Evolutionary conservation across 257 asterid species (phyloP), one percentile per base, ranked within the genome.

Genomic region (Ballota nigra): DNA sequence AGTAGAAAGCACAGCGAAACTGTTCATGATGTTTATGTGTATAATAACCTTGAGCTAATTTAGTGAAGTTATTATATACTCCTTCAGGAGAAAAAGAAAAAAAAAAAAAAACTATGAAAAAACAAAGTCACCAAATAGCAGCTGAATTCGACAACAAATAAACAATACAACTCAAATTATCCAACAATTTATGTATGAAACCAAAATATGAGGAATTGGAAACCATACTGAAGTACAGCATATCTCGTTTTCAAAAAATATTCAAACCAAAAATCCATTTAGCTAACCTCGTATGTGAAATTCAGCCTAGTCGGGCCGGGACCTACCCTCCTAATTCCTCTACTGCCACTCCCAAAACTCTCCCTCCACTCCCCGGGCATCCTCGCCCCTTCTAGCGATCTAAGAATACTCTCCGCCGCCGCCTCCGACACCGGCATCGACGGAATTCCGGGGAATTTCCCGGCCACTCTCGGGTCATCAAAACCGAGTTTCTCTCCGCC

Each of bases 341-440:
- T 41, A 57, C 24, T 74, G 2, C 78, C 78, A 71, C 61, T 79
- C 73, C 53, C 68, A 3, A 80, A 77, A 67, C 68, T 76, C 66
- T 70, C 81, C 71, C 83, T 82, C 96, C 96, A 85, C 71, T 76
- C 84, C 10, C 24, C 33, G 60, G 98, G 97, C 79, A 80, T 56
- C 1, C 38, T 64, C 8, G 80, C 76, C 64, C 94, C 95, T 59
- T 77, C 92, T 79, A 94, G 65, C 41, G 90, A 78, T 45, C 66
- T 75, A 63, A 94, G 34, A 52, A 94, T 81, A 20, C 40, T 70
- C 77, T 82, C 89, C 23, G 97, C 97, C 74, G 83, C 88, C 73
- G 72, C 84, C 73, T 80, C 78, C 45, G 98, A 91, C 59, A 94
- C 82, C 38, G 97, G 98, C 82, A 94, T 40, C 70, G 98, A 94